These are phyloP conservation scores for Amaranthus cruentus DNA, from an alignment of 148 eudicot genomes.

Conservation along the genomic window DNA sequence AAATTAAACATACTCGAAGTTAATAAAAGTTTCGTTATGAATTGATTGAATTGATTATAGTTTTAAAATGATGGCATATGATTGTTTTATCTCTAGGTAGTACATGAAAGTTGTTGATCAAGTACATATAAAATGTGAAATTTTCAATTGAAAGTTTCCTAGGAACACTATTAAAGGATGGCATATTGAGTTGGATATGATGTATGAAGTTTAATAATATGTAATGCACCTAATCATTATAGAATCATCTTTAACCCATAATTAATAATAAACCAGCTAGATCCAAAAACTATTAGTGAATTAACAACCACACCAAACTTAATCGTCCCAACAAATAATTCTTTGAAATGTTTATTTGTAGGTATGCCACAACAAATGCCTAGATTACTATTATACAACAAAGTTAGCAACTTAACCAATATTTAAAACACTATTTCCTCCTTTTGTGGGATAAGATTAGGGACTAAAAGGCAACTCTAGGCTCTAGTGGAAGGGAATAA, in stretches of 20 bases:
- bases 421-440: constrained; percentile 16
- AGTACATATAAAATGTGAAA: too few species aligned
- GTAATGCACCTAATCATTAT: constrained; percentile 22
- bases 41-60: too few species aligned
- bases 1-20: too few species aligned
- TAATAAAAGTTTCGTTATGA: too few species aligned
- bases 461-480: constrained; percentile 20
- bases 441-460: constrained; percentile 14
- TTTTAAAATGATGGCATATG: too few species aligned
- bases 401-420: constrained; percentile 9
- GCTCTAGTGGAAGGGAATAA: constrained; percentile 21
- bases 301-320: background rate
- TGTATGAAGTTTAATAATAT: background rate
- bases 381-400: constrained; percentile 12
- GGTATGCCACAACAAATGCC: constrained; percentile 18
- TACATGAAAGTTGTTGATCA: too few species aligned
- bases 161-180: background rate
- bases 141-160: too few species aligned
- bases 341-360: background rate
- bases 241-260: constrained; percentile 17
- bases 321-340: background rate
- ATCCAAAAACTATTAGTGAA: constrained; percentile 7
- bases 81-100: too few species aligned
- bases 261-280: constrained; percentile 5
- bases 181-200: constrained; percentile 1